Base-by-base conservation (phyloP, 352 stramenopile genomes). In the Phytopythium oedochilum region DNA sequence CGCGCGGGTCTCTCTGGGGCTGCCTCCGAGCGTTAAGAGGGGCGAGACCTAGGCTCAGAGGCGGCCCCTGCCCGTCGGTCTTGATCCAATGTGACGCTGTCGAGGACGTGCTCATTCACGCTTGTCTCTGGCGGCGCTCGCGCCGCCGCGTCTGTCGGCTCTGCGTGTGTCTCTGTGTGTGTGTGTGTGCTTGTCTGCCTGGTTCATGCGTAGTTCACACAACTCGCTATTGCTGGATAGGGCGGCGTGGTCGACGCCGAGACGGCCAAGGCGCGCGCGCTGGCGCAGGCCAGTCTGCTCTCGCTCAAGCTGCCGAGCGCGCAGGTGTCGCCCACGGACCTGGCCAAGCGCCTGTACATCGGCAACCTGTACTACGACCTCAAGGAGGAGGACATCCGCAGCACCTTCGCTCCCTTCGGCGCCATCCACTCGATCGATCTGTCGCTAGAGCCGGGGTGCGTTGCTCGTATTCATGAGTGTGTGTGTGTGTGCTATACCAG, bases 301-400 rank as follows among this genome's bases (percentile, higher is more conserved):
- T 67, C 82, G 31, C 66, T 89, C 28, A 80, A 73, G 18, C 51
- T 92, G 11, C 69, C 77, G 0, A 61, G 63, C 25, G 59, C 69
- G 31, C 78, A 78, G 29, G 57, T 83, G 18, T 84, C 76, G 35
- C 63, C 73, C 17, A 70, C 65, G 45, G 82, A 92, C n/a, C 61
- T 92, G 59, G 82, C 82, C 18, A 71, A 76, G 42, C 75, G 82
- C 3, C 58, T 92, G 35, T 92, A 92, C 60, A 85, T 92, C 35
- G 82, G 79, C 49, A 92, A 92, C 20, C 55, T 92, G 20, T 89
- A 89, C 62, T 92, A 92, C 63, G 82, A 89, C 42, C 75, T 92
- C 31, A 89, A 85, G 63, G 82, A 92, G 55, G 75, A 92, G 36
- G 82, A 86, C 34, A 81, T 92, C 28, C 79, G 78, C 49, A 75